phyloP scores from a whole-genome alignment of 2,329 filamentous ascomycete species.

The Penicillium brasilianum region DNA sequence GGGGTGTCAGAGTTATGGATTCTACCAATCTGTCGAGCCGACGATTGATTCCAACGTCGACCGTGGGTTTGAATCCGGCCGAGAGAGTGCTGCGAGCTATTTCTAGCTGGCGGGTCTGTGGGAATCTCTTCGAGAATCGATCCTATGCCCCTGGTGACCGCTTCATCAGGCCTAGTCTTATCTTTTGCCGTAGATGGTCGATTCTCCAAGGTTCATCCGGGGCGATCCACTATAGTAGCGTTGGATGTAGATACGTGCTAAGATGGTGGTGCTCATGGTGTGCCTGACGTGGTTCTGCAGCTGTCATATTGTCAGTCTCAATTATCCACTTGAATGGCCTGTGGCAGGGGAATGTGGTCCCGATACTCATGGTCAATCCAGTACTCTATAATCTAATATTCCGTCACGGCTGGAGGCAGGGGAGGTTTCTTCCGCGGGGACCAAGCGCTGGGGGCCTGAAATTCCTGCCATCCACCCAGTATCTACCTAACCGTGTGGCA shows the following conservation, averaged over 20 bases:
- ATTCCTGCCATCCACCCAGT: neutral
- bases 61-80: constrained; percentile 11
- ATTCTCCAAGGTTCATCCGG: neutral
- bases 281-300: neutral
- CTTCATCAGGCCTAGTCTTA: neutral
- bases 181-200: neutral
- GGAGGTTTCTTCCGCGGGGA: too few species aligned
- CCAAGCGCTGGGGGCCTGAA: neutral
- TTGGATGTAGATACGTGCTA: neutral
- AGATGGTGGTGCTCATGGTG: neutral
- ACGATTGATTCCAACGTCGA: neutral
- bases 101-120: neutral
- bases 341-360: neutral
- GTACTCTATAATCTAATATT: neutral
- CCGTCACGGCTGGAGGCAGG: neutral
- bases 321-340: too few species aligned
- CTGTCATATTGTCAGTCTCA: constrained; percentile 1
- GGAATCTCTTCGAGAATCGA: neutral
- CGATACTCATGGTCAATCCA: neutral
- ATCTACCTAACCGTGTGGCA: too few species aligned
- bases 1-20: neutral
- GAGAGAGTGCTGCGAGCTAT: neutral
- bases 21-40: neutral
- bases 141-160: constrained; percentile 2
- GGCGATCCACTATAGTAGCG: neutral